These are phyloP conservation scores for Skeletonema marinoi DNA, from an alignment of 108 stramenopile genomes.

Conservation along the genomic window DNA sequence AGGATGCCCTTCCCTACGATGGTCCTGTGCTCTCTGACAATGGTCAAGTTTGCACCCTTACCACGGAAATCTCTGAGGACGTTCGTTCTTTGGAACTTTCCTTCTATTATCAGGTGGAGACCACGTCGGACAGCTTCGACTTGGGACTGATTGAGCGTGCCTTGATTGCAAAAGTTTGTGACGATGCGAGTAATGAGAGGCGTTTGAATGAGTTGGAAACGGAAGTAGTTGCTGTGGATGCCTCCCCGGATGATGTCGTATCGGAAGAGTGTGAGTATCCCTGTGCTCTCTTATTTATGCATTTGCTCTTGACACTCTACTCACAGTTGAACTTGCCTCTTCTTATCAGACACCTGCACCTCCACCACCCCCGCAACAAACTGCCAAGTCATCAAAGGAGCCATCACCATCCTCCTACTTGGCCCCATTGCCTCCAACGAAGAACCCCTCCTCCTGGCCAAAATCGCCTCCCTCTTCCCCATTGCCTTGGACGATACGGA, in stretches of 20 bases:
- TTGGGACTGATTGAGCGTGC: slow-evolving; percentile 16
- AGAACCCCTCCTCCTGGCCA: not conserved
- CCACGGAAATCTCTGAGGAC: not conserved
- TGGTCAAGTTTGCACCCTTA: not conserved
- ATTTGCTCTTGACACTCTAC: not conserved
- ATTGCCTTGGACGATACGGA: not conserved
- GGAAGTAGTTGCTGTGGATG: slow-evolving; percentile 17
- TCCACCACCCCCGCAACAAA: not conserved
- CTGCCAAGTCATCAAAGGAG: slow-evolving; percentile 13
- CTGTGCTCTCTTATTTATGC: not conserved
- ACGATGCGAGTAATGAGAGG: not conserved
- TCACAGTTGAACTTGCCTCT: not conserved
- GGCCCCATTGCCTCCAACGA: not conserved
- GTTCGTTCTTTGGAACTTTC: slow-evolving; percentile 12
- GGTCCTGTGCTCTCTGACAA: not conserved
- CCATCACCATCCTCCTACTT: not conserved
- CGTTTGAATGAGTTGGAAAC: slow-evolving; percentile 1
- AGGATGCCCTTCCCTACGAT: not conserved
- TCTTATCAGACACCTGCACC: slow-evolving; percentile 9
- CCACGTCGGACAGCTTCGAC: not conserved
- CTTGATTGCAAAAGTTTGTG: slow-evolving; percentile 4
- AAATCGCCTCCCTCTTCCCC: slow-evolving; percentile 2
- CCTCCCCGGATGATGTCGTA: slow-evolving; percentile 12
- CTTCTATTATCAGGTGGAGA: slow-evolving; percentile 24
- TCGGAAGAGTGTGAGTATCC: slow-evolving; percentile 12